A percentile compares a stretch with the other conserved stretches of the same genome.
These are phyloP conservation scores for Fusarium ambrosium DNA, from an alignment of 2,329 filamentous ascomycete genomes.

Conservation along the genomic window DNA sequence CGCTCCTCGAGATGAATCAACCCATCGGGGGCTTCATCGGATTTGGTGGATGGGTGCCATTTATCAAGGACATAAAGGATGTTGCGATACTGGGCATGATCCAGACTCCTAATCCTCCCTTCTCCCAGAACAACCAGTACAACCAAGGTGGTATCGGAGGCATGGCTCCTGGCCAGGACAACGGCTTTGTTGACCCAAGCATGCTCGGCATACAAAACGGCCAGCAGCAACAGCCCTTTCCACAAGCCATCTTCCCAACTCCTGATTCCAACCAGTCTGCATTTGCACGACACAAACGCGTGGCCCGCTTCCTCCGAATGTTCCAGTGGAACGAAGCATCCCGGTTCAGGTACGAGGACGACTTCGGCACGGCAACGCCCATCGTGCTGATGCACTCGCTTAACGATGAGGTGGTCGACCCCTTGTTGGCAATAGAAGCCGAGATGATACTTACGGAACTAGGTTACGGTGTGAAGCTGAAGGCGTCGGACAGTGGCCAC, in stretches of 20 bases:
- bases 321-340: not conserved
- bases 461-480: conserved; percentile 1
- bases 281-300: not conserved
- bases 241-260: not conserved
- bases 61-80: not conserved
- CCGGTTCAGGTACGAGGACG: not conserved
- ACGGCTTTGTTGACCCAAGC: too few species aligned
- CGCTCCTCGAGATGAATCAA: conserved; percentile 3
- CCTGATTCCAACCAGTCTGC: not conserved
- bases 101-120: not conserved
- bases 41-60: conserved; percentile 13
- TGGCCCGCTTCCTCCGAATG: not conserved
- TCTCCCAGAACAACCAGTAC: not conserved
- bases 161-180: not conserved
- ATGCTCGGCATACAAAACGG: too few species aligned
- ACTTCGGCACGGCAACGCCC: conserved; percentile 2
- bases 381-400: conserved; percentile 7
- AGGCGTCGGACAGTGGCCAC: not conserved
- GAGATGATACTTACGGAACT: not conserved
- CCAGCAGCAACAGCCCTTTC: not conserved
- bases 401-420: not conserved
- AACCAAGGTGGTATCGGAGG: not conserved
- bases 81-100: not conserved
- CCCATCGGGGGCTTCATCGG: conserved; percentile 22
- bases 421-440: not conserved